A percentile compares a stretch with the other conserved stretches of the same genome.
These are phyloP conservation scores for Lachancea fermentati DNA, from an alignment of 805 yeast species.

Conservation along the genomic window DNA sequence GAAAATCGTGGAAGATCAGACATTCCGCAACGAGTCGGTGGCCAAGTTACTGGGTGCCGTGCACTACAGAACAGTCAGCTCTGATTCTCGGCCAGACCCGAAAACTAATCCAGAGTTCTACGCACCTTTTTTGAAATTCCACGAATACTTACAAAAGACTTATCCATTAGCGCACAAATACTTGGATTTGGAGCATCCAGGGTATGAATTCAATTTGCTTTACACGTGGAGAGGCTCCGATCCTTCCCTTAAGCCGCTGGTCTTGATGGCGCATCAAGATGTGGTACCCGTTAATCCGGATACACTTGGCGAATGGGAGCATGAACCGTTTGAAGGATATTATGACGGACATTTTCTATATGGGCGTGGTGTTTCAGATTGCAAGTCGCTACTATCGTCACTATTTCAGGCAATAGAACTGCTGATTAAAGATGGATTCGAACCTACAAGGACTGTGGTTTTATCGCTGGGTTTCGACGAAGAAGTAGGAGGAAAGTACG, in stretches of 20 bases:
- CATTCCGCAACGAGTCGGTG: slow-evolving; percentile 35
- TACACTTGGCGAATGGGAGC: slow-evolving; percentile 50
- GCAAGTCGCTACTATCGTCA: slow-evolving; percentile 58
- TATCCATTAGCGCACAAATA: slow-evolving; percentile 37
- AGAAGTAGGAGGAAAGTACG: slow-evolving; percentile 55
- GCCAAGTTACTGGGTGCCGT: slow-evolving; percentile 44
- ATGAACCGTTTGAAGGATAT: slow-evolving; percentile 58
- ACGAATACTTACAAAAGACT: slow-evolving; percentile 32
- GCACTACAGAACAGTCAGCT: slow-evolving; percentile 46
- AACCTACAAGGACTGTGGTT: slow-evolving; percentile 51
- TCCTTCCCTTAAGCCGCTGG: slow-evolving; percentile 46
- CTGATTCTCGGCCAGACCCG: slow-evolving; percentile 39
- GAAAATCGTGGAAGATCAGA: slow-evolving; percentile 32
- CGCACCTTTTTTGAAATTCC: slow-evolving; percentile 35
- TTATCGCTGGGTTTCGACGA: slow-evolving; percentile 70
- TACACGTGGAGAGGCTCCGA: slow-evolving; percentile 53
- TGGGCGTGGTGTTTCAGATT: slow-evolving; percentile 70
- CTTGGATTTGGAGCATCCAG: slow-evolving; percentile 46
- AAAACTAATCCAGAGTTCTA: slow-evolving; percentile 38
- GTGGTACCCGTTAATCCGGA: slow-evolving; percentile 65
- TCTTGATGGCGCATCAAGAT: slow-evolving; percentile 71
- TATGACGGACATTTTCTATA: slow-evolving; percentile 53
- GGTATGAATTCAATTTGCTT: slow-evolving; percentile 56
- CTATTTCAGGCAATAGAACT: slow-evolving; percentile 52
- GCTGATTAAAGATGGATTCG: slow-evolving; percentile 39